phyloP scores from a whole-genome alignment of 148 eudicot genomes.

The Silene latifolia region DNA sequence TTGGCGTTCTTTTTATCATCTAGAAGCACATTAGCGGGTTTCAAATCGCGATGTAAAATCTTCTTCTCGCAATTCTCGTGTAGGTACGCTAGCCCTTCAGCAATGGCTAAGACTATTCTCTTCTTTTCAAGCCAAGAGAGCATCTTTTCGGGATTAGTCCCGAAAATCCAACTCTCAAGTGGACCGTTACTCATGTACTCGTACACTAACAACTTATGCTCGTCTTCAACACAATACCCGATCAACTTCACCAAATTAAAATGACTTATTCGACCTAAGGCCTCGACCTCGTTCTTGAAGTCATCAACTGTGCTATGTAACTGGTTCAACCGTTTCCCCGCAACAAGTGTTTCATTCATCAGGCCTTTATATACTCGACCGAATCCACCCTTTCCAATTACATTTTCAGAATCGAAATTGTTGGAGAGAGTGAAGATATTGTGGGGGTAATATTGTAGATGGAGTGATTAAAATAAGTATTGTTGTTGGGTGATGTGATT shows the following conservation, averaged over 20 bases:
- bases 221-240: slow-evolving; percentile 11
- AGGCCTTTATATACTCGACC: neutral
- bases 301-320: neutral
- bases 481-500: no score
- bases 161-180: slow-evolving; percentile 16
- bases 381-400: slow-evolving; percentile 1
- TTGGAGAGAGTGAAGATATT: no score
- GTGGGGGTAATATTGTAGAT: no score
- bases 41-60: slow-evolving; percentile 15
- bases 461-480: no score
- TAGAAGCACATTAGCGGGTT: slow-evolving; percentile 3
- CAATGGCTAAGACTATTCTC: slow-evolving; percentile 12
- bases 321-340: neutral
- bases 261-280: slow-evolving; percentile 14
- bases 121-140: neutral
- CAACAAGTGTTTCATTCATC: neutral
- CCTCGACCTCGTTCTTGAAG: slow-evolving; percentile 8
- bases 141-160: neutral
- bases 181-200: slow-evolving; percentile 26
- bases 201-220: slow-evolving; percentile 4
- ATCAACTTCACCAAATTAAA: slow-evolving; percentile 17
- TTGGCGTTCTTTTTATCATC: no score
- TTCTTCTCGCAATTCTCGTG: slow-evolving; percentile 9
- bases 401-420: neutral
- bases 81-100: slow-evolving; percentile 20